Conservation (phyloP, 768 basidiomycete genomes). For the Scleroderma bovista region DNA sequence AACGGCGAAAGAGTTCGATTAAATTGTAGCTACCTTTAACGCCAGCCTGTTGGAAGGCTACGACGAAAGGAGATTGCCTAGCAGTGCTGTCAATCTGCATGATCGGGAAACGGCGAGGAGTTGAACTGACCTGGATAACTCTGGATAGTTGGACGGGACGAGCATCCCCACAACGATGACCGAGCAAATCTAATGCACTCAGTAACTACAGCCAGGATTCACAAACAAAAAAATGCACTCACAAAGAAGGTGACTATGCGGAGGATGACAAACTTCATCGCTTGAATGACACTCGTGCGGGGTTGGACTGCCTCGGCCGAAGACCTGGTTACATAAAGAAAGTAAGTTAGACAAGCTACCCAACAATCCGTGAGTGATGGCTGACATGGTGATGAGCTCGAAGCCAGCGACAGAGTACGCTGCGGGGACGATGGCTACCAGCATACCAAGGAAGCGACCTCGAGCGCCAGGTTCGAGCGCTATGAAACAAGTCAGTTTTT, state of each 20-base stretch:
- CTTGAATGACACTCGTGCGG: slow-evolving; percentile 72
- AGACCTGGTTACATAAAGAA: slow-evolving; percentile 35
- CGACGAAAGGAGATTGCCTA: slow-evolving; percentile 80
- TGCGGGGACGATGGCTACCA: slow-evolving; percentile 14
- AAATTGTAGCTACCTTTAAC: slow-evolving; percentile 43
- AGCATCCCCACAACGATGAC: slow-evolving; percentile 67
- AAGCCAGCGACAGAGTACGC: slow-evolving; percentile 77
- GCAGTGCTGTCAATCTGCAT: slow-evolving; percentile 17
- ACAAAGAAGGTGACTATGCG: slow-evolving; percentile 48
- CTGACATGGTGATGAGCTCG: slow-evolving; percentile 67
- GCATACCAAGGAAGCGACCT: slow-evolving; percentile 20
- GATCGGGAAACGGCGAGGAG: background rate
- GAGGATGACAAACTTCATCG: slow-evolving; percentile 72
- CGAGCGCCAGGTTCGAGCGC: slow-evolving; percentile 15
- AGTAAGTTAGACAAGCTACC: slow-evolving; percentile 2
- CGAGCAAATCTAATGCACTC: slow-evolving; percentile 11
- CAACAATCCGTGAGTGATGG: slow-evolving; percentile 18
- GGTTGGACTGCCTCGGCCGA: slow-evolving; percentile 77
- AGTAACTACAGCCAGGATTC: background rate
- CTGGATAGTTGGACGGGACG: slow-evolving; percentile 59
- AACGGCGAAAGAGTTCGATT: background rate
- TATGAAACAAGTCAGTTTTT: background rate
- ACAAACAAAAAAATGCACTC: background rate
- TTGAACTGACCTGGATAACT: slow-evolving; percentile 37
- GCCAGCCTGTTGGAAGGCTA: slow-evolving; percentile 69